Conservation (phyloP, 2,329 filamentous ascomycete genomes). For the Apiospora kogelbergensis region DNA sequence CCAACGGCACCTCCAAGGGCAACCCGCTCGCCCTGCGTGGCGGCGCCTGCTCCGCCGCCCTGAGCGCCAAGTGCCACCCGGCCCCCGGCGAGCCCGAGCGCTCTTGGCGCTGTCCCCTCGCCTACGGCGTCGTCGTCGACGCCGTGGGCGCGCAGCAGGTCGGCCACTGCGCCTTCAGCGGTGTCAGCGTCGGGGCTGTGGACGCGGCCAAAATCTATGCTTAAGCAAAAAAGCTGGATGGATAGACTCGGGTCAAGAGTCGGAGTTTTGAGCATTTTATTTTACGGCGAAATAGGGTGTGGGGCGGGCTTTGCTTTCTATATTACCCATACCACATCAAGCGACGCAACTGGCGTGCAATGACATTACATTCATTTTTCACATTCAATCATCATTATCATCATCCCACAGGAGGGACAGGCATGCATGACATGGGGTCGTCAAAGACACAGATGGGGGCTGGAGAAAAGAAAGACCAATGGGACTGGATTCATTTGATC, state of each 20-base stretch:
- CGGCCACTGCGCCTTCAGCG: slow-evolving; percentile 46
- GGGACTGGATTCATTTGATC: slow-evolving; percentile 4
- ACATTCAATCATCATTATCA: no score
- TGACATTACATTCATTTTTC: no score
- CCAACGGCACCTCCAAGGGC: slow-evolving; percentile 35
- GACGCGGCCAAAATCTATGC: slow-evolving; percentile 40
- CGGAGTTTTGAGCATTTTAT: background rate
- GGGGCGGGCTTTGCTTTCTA: no score
- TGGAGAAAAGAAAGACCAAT: background rate
- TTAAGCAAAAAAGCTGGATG: slow-evolving; percentile 14
- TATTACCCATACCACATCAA: no score
- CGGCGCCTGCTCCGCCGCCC: slow-evolving; percentile 52
- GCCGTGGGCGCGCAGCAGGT: slow-evolving; percentile 34
- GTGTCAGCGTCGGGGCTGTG: slow-evolving; percentile 31
- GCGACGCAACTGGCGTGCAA: no score
- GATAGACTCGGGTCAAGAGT: background rate
- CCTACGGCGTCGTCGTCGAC: slow-evolving; percentile 47
- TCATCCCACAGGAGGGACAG: background rate
- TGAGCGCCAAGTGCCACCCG: slow-evolving; percentile 49
- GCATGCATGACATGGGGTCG: no score
- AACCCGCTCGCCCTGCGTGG: slow-evolving; percentile 50
- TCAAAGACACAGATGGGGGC: background rate
- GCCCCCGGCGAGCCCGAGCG: slow-evolving; percentile 24
- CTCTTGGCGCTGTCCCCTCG: slow-evolving; percentile 37
- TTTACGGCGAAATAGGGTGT: background rate